These are phyloP conservation scores for Thoreauomyces humboldtii DNA, from an alignment of 192 early-diverging fungal species.

Conservation along the genomic window DNA sequence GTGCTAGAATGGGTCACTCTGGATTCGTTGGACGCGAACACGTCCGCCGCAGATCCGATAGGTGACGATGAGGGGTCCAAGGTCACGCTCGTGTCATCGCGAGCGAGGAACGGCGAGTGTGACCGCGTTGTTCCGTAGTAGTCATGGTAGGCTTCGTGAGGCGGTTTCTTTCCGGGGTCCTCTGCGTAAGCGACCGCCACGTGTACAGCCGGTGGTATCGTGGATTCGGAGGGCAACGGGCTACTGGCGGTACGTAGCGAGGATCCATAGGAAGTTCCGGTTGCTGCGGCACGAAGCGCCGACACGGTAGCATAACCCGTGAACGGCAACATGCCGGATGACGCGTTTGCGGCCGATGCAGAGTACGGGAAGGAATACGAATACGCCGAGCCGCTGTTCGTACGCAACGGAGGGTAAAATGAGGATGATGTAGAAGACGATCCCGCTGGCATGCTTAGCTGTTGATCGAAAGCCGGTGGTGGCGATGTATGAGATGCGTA, in stretches of 20 bases:
- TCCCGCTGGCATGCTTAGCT: not conserved
- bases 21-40: no score
- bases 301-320: not conserved
- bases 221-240: not conserved
- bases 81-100: not conserved
- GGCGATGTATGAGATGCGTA: conserved; percentile 4
- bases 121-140: not conserved
- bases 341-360: not conserved
- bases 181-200: not conserved
- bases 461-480: not conserved
- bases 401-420: no score
- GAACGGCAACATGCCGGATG: not conserved
- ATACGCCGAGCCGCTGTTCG: conserved; percentile 1
- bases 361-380: conserved; percentile 12
- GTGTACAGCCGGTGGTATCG: not conserved
- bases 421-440: not conserved
- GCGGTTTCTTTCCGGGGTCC: no score
- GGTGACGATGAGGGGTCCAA: no score
- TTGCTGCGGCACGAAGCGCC: not conserved
- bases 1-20: no score
- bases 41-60: no score
- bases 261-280: not conserved
- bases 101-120: not conserved
- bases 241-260: no score
- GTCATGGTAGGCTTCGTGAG: no score